Conservation (phyloP, 805 yeast genomes). For the Yamadazyma laniorum region DNA sequence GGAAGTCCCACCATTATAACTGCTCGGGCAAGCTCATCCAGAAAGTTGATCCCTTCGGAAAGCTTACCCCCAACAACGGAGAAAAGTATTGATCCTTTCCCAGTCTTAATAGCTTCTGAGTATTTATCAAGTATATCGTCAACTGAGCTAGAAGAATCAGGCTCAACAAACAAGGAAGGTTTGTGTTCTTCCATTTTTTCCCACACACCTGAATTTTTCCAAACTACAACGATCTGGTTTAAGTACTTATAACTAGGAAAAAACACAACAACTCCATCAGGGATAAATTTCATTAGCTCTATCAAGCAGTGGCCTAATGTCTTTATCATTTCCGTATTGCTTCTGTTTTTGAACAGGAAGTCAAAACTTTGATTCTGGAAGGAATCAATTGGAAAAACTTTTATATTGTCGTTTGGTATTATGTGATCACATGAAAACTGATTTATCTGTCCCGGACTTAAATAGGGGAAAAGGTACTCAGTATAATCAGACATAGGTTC, state of each 20-base stretch:
- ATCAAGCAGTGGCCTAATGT: slow-evolving; percentile 51
- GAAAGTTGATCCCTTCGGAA: slow-evolving; percentile 91
- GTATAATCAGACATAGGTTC: slow-evolving; percentile 77
- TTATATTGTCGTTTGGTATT: slow-evolving; percentile 66
- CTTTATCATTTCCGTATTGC: slow-evolving; percentile 41
- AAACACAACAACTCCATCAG: slow-evolving; percentile 77
- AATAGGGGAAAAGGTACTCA: slow-evolving; percentile 62
- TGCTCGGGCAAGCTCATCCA: slow-evolving; percentile 83
- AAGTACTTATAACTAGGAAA: slow-evolving; percentile 83
- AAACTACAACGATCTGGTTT: slow-evolving; percentile 44
- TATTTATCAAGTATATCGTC: slow-evolving; percentile 52
- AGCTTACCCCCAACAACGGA: slow-evolving; percentile 92
- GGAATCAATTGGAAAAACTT: slow-evolving; percentile 52
- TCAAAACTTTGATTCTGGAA: slow-evolving; percentile 39
- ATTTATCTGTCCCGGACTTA: slow-evolving; percentile 36
- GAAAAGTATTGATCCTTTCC: slow-evolving; percentile 62
- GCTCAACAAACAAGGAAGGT: slow-evolving; percentile 53
- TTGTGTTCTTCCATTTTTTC: slow-evolving; percentile 39
- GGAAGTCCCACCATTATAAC: slow-evolving; percentile 88
- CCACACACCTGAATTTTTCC: slow-evolving; percentile 46
- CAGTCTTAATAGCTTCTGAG: slow-evolving; percentile 35
- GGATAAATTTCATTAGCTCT: slow-evolving; percentile 45
- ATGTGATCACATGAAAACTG: slow-evolving; percentile 80
- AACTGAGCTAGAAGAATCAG: slow-evolving; percentile 40
- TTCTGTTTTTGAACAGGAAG: slow-evolving; percentile 69